Percentiles rank a stretch among this genome's conserved stretches.
Evolutionary conservation across 192 early-diverging fungal genomes (phyloP).

Genomic region (Coemansia sp.): DNA sequence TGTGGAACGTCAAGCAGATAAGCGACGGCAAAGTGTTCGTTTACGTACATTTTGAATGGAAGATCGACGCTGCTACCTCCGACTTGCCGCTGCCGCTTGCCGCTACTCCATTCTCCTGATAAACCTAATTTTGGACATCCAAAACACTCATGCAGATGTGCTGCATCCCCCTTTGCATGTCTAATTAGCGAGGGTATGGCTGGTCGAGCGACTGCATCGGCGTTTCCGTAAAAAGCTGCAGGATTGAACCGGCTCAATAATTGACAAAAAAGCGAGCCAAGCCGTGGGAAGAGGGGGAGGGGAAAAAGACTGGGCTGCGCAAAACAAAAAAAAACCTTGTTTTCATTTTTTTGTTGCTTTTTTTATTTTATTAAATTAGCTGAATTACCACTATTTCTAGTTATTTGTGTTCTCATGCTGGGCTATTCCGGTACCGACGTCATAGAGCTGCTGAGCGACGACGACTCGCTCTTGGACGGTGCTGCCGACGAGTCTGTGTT

Average conservation of each 20-base stretch:
- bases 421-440: conserved; percentile 14
- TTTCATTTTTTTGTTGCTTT: neutral
- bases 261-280: neutral
- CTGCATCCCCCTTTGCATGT: neutral
- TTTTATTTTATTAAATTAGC: neutral
- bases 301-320: neutral
- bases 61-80: neutral
- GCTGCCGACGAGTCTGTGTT: conserved; percentile 6
- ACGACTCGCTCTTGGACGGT: neutral
- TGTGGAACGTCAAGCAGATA: neutral
- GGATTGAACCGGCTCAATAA: neutral
- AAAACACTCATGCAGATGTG: neutral
- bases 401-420: neutral
- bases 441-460: conserved; percentile 23
- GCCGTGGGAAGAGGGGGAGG: neutral
- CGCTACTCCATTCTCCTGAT: neutral
- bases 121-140: neutral
- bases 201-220: neutral
- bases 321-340: neutral
- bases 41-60: neutral
- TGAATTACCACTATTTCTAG: neutral
- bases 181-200: too few species aligned
- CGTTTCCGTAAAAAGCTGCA: neutral
- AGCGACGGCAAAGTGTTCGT: neutral
- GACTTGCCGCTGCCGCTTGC: neutral